Percentiles rank a stretch among this genome's conserved stretches.
Evolutionary conservation across 202 grass and related monocot species (phyloP).

Genomic region (Alloteropsis angusta): DNA sequence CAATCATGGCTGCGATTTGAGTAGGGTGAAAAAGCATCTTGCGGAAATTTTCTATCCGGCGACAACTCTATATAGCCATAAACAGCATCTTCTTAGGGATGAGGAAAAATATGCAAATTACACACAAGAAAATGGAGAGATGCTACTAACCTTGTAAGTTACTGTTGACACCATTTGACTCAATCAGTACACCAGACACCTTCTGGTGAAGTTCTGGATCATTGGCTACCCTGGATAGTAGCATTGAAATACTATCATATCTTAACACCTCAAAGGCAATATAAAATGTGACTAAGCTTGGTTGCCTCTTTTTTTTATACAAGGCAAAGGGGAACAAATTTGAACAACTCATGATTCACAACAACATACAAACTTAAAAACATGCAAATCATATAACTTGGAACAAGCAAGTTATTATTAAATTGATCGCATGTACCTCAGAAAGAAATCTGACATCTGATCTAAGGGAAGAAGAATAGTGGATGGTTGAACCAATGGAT

Average conservation of each 20-base stretch:
- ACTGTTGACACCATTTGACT: constrained; percentile 50
- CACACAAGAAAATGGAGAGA: background rate
- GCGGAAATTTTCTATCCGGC: constrained; percentile 87
- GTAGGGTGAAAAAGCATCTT: constrained; percentile 80
- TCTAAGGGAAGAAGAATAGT: constrained; percentile 64
- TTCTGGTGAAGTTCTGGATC: constrained; percentile 62
- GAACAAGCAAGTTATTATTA: background rate
- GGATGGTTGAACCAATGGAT: constrained; percentile 41
- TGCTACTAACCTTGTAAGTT: constrained; percentile 39
- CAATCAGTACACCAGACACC: constrained; percentile 77
- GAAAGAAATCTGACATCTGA: constrained; percentile 76
- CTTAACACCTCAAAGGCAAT: background rate
- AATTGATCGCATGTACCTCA: constrained; percentile 36
- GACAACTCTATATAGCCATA: constrained; percentile 56
- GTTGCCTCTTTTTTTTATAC: background rate
- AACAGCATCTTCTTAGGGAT: constrained; percentile 13
- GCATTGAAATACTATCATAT: constrained; percentile 15
- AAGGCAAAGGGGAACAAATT: constrained; percentile 10
- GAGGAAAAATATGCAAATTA: background rate
- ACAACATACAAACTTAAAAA: background rate
- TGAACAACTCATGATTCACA: background rate
- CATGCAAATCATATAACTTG: background rate
- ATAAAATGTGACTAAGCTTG: background rate
- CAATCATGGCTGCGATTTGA: constrained; percentile 77
- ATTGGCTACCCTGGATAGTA: constrained; percentile 54